Conservation (phyloP, 2,329 filamentous ascomycete genomes). For the Onygenales sp. region DNA sequence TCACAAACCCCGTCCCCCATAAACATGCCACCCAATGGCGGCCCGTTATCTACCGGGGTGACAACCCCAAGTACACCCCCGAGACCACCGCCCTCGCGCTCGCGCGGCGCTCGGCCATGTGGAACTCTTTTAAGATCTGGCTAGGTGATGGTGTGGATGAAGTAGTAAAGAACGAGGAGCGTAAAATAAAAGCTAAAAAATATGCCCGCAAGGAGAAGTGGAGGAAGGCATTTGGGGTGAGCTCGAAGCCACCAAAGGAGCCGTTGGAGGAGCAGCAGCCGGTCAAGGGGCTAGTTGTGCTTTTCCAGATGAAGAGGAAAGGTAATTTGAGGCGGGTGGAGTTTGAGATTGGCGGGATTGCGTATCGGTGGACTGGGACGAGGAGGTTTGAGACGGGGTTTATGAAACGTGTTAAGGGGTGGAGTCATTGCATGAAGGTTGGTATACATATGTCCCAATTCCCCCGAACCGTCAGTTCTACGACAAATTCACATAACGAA, state of each 20-base stretch:
- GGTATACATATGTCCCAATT: not conserved
- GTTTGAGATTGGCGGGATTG: not conserved
- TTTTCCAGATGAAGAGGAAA: not conserved
- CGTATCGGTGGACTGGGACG: slow-evolving; percentile 2
- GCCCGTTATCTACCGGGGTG: not conserved
- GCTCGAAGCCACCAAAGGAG: not conserved
- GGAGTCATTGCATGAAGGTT: slow-evolving; percentile 2
- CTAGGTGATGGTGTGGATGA: not conserved
- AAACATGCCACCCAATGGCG: not conserved
- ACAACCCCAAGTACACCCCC: slow-evolving; percentile 2
- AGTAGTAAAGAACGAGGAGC: not conserved
- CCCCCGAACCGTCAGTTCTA: too few species aligned
- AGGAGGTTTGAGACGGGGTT: not conserved
- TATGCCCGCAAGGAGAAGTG: not conserved
- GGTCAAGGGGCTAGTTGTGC: not conserved
- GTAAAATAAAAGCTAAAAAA: not conserved
- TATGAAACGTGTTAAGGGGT: slow-evolving; percentile 1
- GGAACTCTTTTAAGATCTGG: slow-evolving; percentile 2
- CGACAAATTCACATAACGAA: too few species aligned
- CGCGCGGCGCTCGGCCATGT: not conserved
- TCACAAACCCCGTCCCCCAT: not conserved
- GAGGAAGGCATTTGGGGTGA: not conserved
- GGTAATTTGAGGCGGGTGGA: not conserved
- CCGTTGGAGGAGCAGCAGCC: slow-evolving; percentile 1
- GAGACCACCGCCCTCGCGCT: not conserved